These are phyloP conservation scores for Tricholoma furcatifolium DNA, from an alignment of 768 basidiomycete species.

Conservation along the genomic window DNA sequence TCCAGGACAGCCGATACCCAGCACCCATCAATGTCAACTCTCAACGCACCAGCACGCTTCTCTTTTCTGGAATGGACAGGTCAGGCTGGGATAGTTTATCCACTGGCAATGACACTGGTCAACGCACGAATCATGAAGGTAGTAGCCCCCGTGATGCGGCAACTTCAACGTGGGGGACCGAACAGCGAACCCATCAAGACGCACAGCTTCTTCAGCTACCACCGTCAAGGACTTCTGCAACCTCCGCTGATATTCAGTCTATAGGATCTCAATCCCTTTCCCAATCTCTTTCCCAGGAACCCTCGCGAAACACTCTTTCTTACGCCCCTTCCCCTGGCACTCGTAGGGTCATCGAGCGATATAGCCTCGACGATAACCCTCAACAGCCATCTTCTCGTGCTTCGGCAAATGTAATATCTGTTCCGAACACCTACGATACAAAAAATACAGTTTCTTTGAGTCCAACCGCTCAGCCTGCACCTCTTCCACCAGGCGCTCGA, in stretches of 20 bases:
- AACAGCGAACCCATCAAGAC: conserved; percentile 23
- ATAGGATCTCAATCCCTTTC: conserved; percentile 27
- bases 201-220: conserved; percentile 18
- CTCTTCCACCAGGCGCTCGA: conserved; percentile 41
- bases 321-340: conserved; percentile 45
- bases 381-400: conserved; percentile 33
- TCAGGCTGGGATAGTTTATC: conserved; percentile 24
- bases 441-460: conserved; percentile 18
- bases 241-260: conserved; percentile 30
- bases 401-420: conserved; percentile 33
- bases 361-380: conserved; percentile 47
- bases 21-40: conserved; percentile 24
- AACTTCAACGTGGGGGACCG: conserved; percentile 19
- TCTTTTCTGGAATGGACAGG: conserved; percentile 25
- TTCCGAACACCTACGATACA: conserved; percentile 28
- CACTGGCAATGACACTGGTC: conserved; percentile 13
- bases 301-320: conserved; percentile 37
- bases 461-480: conserved; percentile 25
- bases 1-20: conserved; percentile 62
- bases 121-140: conserved; percentile 17
- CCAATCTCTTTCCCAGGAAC: conserved; percentile 32
- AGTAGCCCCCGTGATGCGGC: conserved; percentile 16
- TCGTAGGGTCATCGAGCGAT: conserved; percentile 50
- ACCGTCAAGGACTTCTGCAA: conserved; percentile 21
- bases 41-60: conserved; percentile 27